A percentile compares a stretch with the other conserved stretches of the same genome.
Conservation (phyloP, 177 flowering plant genomes). For the Vitis hybrid region DNA sequence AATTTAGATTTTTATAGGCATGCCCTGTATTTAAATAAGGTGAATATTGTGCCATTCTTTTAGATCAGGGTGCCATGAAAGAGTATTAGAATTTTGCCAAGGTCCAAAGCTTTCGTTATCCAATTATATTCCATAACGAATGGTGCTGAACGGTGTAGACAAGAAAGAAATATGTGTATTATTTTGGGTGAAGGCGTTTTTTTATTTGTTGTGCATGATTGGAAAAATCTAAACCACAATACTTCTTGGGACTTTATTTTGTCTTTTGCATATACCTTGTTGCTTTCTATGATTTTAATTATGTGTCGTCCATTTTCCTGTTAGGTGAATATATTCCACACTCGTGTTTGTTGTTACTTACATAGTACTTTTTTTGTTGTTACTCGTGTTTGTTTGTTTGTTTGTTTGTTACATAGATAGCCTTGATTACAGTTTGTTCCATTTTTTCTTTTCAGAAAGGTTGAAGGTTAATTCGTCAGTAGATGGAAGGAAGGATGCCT, state of each 20-base stretch:
- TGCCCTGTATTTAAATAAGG: neutral
- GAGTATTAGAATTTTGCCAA: neutral
- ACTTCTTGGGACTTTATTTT: neutral
- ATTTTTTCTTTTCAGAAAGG: constrained; percentile 17
- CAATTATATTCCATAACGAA: neutral
- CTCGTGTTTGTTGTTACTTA: neutral
- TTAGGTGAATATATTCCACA: neutral
- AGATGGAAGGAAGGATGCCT: constrained; percentile 22
- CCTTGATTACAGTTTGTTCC: neutral
- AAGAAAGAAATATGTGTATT: constrained; percentile 1
- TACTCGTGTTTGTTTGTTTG: neutral
- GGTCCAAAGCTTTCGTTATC: neutral
- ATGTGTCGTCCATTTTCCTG: neutral
- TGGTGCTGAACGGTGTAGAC: constrained; percentile 6
- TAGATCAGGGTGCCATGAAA: neutral
- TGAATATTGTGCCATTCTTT: neutral
- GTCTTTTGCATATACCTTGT: neutral
- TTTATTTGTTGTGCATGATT: constrained; percentile 5
- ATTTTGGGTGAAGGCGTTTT: neutral
- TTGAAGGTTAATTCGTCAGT: constrained; percentile 3
- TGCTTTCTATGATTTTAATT: constrained; percentile 2
- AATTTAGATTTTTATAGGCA: no score
- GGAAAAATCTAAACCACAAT: constrained; percentile 9
- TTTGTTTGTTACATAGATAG: neutral
- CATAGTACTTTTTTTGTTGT: no score